Evolutionary conservation across 495 filamentous ascomycete species (phyloP).

Genomic region (Aspergillus olivimuriae): DNA sequence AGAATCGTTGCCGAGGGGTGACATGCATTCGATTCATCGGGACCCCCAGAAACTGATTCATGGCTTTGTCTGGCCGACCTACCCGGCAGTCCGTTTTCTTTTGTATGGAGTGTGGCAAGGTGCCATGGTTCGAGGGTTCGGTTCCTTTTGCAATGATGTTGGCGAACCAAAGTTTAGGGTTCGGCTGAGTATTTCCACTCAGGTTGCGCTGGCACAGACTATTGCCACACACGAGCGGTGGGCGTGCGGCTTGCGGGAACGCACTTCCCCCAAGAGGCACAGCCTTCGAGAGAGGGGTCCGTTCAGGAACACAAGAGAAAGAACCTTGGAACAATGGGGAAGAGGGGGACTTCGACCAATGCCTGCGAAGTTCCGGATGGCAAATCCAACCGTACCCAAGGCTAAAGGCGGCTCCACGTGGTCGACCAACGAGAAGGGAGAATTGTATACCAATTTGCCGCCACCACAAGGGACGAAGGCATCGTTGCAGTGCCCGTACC

Average conservation of each 20-base stretch:
- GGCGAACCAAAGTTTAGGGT: neutral
- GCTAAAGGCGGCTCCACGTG: too few relatives aligned
- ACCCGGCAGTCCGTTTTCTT: neutral
- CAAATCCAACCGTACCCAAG: too few relatives aligned
- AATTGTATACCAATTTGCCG: neutral
- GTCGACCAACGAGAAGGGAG: neutral
- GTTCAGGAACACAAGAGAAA: neutral
- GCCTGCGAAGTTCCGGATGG: too few relatives aligned
- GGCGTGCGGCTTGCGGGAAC: too few relatives aligned
- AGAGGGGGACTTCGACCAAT: neutral
- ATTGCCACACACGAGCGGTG: neutral
- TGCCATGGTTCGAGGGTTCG: neutral
- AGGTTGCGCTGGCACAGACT: neutral
- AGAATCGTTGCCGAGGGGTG: too few relatives aligned
- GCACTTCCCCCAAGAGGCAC: neutral
- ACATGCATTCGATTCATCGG: too few relatives aligned
- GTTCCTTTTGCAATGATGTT: neutral
- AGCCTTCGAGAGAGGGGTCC: neutral
- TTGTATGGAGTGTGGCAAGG: neutral
- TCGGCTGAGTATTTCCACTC: neutral
- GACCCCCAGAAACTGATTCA: too few relatives aligned
- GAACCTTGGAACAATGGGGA: too few relatives aligned
- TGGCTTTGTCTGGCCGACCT: neutral
- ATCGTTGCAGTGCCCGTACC: neutral
- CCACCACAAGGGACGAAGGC: neutral